A percentile compares a stretch with the other conserved stretches of the same genome.
Conservation (phyloP, 2,329 filamentous ascomycete genomes). For the Alternaria angustiovoidea region DNA sequence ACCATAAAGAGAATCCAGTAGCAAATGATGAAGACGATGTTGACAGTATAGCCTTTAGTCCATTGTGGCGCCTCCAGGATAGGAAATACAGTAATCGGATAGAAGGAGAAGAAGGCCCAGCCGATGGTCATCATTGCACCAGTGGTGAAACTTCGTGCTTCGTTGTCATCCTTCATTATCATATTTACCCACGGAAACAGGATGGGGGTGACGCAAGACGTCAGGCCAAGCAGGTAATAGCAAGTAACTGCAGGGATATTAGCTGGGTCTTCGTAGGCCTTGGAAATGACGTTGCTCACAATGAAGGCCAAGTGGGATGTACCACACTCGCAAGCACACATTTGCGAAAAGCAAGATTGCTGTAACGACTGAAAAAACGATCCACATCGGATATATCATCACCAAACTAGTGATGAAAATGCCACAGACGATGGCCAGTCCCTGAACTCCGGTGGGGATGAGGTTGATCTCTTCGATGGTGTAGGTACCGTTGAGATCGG, state of each 20-base stretch:
- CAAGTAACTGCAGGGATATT: conserved; percentile 24
- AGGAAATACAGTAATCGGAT: conserved; percentile 41
- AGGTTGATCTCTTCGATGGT: conserved; percentile 58
- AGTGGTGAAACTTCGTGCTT: conserved; percentile 49
- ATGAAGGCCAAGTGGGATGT: conserved; percentile 53
- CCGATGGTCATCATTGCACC: conserved; percentile 50
- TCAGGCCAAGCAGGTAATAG: conserved; percentile 37
- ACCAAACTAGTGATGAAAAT: conserved; percentile 59
- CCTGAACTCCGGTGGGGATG: conserved; percentile 58
- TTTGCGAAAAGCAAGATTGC: conserved; percentile 52
- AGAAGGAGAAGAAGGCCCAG: conserved; percentile 40
- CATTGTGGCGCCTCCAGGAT: conserved; percentile 40
- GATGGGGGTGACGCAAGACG: conserved; percentile 37
- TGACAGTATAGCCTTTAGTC: conserved; percentile 39
- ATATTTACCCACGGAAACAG: conserved; percentile 39
- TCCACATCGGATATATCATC: conserved; percentile 58
- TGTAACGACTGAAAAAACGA: conserved; percentile 53
- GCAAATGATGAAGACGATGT: conserved; percentile 33
- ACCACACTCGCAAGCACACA: conserved; percentile 58
- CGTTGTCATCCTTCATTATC: conserved; percentile 50
- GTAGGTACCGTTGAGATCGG: conserved; percentile 42
- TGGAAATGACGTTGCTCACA: conserved; percentile 21
- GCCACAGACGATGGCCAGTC: conserved; percentile 56
- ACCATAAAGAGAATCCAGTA: conserved; percentile 44
- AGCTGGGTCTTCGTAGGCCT: background rate